Base-by-base conservation (phyloP, 352 stramenopile species). In the Pythium aphanidermatum region DNA sequence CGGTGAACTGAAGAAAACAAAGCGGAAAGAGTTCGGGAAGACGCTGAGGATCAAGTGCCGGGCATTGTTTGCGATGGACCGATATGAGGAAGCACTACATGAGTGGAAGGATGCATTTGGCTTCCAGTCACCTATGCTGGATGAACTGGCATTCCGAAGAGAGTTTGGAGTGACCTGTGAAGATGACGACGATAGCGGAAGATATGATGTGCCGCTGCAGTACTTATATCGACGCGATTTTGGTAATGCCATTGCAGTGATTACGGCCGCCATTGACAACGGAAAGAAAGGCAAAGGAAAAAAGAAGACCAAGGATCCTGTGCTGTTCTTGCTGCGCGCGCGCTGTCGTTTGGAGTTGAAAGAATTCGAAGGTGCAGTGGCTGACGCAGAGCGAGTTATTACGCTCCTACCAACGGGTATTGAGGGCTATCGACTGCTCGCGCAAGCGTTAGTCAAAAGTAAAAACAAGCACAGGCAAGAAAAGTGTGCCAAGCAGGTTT, bases 231-330 rank as follows among this genome's bases (percentile, higher is more conserved):
- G 51, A 12, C 38, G 45, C 12, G 51, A 60, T 33, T 60, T 43
- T 48, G 51, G 51, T 32, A 60, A 60, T 27, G 36, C 37, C 6
- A 46, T 60, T 8, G 26, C 29, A 14, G 8, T 37, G 2, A 8
- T 60, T 1, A 55, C 38, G 24, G 54, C 47, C 42, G 23, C 35
- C 9, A 23, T 59, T 13, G 23, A 47, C 28, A 30, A 13, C 2
- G 14, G 31, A 9, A 60, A 55, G 16, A 54, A 42, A 12, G 30
- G 37, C 16, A 46, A 49, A 11, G 29, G 39, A 10, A 48, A 51
- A 34, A 58, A 31, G 40, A 50, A 51, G 27, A 49, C n/a, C 48
- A 51, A 51, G 13, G 51, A 60, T 19, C 37, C 51, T 8, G 51
- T 60, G 12, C n/a, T 49, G 29, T 54, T 36, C 32, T 26, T 60